Base-by-base conservation (phyloP, 176 grass and related monocot genomes). In the Dactylis glomerata region DNA sequence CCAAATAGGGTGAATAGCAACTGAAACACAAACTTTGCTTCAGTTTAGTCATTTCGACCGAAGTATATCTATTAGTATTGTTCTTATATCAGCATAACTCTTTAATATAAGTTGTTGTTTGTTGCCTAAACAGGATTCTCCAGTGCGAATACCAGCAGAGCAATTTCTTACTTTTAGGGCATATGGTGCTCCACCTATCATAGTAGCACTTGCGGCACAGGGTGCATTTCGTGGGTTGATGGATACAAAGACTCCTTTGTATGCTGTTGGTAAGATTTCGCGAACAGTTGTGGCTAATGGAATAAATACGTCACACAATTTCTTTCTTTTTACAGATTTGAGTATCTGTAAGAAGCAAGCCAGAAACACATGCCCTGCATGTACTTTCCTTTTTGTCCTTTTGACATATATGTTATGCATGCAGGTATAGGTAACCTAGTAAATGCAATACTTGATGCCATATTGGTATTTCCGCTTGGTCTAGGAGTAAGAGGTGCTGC, bases 401-500 rank as follows among this genome's bases (percentile, higher is more conserved):
- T 73, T 73, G 27, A 74, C 45, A 51, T 75, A 17, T 19, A 32
- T 33, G 20, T 23, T 17, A n/a, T 49, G 30, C 49, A 64, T 83
- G 50, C 91, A 95, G 95, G 87, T 92, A 86, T 78, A 89, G 96
- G 96, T 40, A 93, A 95, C 81, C 86, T 98, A 61, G 73, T 95
- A 56, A 98, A 98, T 85, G 91, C 83, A 26, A 58, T 95, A 82
- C 41, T 98, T 34, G 96, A 98, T 90, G 87, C 82, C 5, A 83
- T 93, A 83, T 68, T 98, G 77, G 91, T 98, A 77, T 94, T 95
- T 66, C 72, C 92, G 40, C 80, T 98, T 94, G 96, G 91, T 79
- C 85, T 95, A 74, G 96, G 96, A 82, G 89, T 98, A 85, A 88
- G 91, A 9, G 96, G 96, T n/a, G 96, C 96, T 86, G 96, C 96